These are phyloP conservation scores for Sclerotinia spermophila DNA, from an alignment of 2,329 filamentous ascomycete genomes.

Conservation along the genomic window DNA sequence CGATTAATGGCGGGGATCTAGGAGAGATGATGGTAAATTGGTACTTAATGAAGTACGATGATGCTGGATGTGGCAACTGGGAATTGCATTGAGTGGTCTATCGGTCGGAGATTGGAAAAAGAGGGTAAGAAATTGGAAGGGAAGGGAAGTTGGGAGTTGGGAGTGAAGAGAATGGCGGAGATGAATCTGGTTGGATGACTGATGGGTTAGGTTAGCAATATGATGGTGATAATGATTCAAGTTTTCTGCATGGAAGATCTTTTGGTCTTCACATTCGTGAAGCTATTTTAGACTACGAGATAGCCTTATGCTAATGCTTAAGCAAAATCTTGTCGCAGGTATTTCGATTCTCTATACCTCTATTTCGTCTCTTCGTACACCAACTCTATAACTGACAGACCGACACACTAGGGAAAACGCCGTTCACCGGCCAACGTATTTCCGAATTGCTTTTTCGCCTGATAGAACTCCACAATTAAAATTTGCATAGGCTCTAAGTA, in stretches of 20 bases:
- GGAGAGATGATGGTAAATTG: neutral
- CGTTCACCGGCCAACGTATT: neutral
- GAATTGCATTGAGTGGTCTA: neutral
- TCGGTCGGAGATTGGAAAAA: too few species aligned
- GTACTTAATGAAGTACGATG: neutral
- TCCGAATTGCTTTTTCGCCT: neutral
- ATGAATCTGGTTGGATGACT: neutral
- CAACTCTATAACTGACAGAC: neutral
- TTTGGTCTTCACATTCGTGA: neutral
- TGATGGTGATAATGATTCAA: neutral
- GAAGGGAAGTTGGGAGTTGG: neutral
- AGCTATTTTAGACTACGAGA: neutral
- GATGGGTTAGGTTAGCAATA: neutral
- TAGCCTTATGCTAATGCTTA: neutral
- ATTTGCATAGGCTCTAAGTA: neutral
- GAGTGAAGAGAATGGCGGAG: neutral
- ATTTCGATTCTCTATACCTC: neutral
- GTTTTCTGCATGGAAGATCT: neutral
- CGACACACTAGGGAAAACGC: neutral
- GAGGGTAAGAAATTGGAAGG: neutral
- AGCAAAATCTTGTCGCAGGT: neutral
- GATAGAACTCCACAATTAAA: slow-evolving; percentile 4
- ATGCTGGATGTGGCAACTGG: neutral
- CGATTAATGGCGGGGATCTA: neutral
- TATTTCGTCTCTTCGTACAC: neutral